Base-by-base conservation (phyloP, 164 flowering plant species). In the Euptelea pleiosperma region DNA sequence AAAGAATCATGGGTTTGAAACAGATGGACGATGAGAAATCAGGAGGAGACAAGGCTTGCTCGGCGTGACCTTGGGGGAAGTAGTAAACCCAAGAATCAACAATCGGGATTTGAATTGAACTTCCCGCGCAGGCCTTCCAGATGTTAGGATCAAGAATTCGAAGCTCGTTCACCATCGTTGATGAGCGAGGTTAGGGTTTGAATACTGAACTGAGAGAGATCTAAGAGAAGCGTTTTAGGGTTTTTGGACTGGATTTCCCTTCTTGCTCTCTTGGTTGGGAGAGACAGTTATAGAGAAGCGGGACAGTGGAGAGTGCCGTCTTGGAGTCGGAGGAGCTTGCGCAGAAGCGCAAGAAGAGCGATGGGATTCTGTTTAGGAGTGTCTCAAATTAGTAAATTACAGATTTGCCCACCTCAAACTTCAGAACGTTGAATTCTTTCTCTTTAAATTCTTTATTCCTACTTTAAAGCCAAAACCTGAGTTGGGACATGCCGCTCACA, bases 1-100 rank as follows among this genome's bases (percentile, higher is more conserved):
- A 83, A 18, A 28, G 76, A 9, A 80, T 28, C 12, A 15, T 14
- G 0, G 82, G 76, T 6, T 7, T 66, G 25, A 57, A 41, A n/a
- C 18, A 51, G 19, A 22, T 69, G 16, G 41, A 29, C 12, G 63
- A 19, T 5, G 77, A 59, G 43, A 72, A 66, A 1, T 52, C 2
- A 1, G 66, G 58, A 10, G 65, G 28, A 0, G 74, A 24, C 0
- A 69, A 57, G 12, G 75, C 55, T 14, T 81, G 87, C 64, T 87
- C 92, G 3, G 76, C 44, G 55, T 85, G 94, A 8, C 97, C 97
- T 24, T 87, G 78, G 0, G 89, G 92, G 70, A 90, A 87, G 73
- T 90, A 90, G 61, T 82, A 90, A 50, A 85, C 97, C 72, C 66
- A 43, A 50, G 91, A 77, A 47, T 59, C 44, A 6, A 74, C 57